Percentiles rank a stretch among this genome's conserved stretches.
Conservation (phyloP, 2,329 filamentous ascomycete species). For the Epichloe gansuensis region DNA sequence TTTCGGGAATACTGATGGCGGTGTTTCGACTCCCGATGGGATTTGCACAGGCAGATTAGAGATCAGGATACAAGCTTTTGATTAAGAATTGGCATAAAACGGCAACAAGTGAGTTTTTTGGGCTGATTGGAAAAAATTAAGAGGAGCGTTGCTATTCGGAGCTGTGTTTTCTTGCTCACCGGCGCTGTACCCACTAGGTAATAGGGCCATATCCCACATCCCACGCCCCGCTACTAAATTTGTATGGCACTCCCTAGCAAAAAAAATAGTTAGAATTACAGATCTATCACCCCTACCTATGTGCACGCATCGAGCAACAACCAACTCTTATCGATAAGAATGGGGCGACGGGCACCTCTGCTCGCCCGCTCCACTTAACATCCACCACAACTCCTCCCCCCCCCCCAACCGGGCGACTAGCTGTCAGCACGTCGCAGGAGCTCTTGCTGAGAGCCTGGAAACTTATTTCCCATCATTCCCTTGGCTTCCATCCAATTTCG, state of each 20-base stretch:
- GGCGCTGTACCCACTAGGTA: no score
- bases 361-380: not conserved
- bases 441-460: not conserved
- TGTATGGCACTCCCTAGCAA: no score
- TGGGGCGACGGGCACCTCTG: not conserved
- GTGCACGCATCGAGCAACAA: not conserved
- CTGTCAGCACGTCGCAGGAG: not conserved
- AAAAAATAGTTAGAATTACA: no score
- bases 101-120: no score
- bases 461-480: not conserved
- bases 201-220: no score
- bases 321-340: not conserved
- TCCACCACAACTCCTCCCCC: not conserved
- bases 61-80: not conserved
- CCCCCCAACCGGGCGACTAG: not conserved
- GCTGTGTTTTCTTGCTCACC: no score
- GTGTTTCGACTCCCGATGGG: constrained; percentile 14
- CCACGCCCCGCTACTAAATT: no score
- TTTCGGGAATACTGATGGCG: constrained; percentile 19
- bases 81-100: no score
- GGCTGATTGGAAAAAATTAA: no score
- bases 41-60: constrained; percentile 6
- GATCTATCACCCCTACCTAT: no score
- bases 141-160: no score
- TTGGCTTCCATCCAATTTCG: no score